A percentile compares a stretch with the other conserved stretches of the same genome.
phyloP scores from a whole-genome alignment of 1,284 basidiomycete species.

The Ceratobasidium papillatum region DNA sequence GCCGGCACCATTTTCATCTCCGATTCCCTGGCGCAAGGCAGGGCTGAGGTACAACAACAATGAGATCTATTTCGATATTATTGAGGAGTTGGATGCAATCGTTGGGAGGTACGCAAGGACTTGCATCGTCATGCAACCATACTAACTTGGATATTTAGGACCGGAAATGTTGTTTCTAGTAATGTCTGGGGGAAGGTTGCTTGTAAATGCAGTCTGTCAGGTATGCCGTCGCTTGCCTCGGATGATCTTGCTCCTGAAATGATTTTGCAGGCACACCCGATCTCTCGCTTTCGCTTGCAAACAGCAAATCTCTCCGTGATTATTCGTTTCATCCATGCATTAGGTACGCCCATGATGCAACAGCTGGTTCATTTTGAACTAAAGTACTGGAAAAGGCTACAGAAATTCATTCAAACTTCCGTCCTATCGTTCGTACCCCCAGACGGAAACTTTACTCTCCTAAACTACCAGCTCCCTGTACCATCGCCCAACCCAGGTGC shows the following conservation, averaged over 20 bases:
- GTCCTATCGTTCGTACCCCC: slow-evolving; percentile 92
- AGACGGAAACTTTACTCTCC: slow-evolving; percentile 87
- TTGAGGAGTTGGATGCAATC: slow-evolving; percentile 83
- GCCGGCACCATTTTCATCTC: slow-evolving; percentile 84
- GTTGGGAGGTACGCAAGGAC: slow-evolving; percentile 73
- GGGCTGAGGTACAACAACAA: slow-evolving; percentile 88
- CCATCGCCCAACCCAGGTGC: slow-evolving; percentile 47
- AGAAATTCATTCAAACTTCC: slow-evolving; percentile 74
- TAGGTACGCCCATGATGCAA: slow-evolving; percentile 63
- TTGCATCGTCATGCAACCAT: neutral
- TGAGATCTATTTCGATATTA: slow-evolving; percentile 93
- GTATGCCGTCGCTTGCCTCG: slow-evolving; percentile 52
- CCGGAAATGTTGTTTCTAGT: slow-evolving; percentile 76
- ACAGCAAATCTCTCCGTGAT: slow-evolving; percentile 77
- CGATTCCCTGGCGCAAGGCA: slow-evolving; percentile 92
- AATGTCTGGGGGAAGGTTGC: slow-evolving; percentile 84
- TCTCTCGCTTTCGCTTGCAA: slow-evolving; percentile 80
- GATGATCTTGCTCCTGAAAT: neutral
- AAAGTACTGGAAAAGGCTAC: slow-evolving; percentile 60
- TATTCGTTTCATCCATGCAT: slow-evolving; percentile 92
- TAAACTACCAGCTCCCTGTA: slow-evolving; percentile 74
- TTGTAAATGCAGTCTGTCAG: slow-evolving; percentile 82
- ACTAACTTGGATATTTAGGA: slow-evolving; percentile 57
- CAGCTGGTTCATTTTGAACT: neutral
- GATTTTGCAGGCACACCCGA: slow-evolving; percentile 80